phyloP scores from a whole-genome alignment of 139 green algal species.

The Diplosphaera chodatii region DNA sequence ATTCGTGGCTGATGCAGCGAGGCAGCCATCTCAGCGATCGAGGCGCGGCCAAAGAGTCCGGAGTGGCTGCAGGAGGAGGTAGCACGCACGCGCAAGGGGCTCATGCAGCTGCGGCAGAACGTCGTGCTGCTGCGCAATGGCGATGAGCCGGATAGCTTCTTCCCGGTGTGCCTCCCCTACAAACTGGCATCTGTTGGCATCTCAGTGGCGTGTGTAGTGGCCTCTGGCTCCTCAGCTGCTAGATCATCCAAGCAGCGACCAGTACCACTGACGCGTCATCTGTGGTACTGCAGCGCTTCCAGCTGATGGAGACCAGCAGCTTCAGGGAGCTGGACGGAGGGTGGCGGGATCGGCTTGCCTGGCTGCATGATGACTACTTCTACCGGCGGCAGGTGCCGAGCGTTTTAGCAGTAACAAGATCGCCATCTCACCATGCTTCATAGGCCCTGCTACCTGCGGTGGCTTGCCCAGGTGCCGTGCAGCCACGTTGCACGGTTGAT shows the following conservation, averaged over 20 bases:
- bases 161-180: slow-evolving; percentile 46
- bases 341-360: slow-evolving; percentile 49
- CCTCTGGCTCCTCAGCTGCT: too few species aligned
- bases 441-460: too few species aligned
- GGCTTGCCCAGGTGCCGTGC: too few species aligned
- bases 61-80: slow-evolving; percentile 52
- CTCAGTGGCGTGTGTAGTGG: too few species aligned
- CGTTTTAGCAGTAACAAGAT: too few species aligned
- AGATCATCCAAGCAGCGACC: too few species aligned
- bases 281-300: slow-evolving; percentile 65
- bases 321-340: slow-evolving; percentile 66
- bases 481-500: too few species aligned
- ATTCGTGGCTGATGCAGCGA: too few species aligned
- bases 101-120: slow-evolving; percentile 79
- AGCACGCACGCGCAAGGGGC: slow-evolving; percentile 36
- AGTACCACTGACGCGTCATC: too few species aligned
- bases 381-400: slow-evolving; percentile 50
- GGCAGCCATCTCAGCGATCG: slow-evolving; percentile 33
- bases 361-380: slow-evolving; percentile 88
- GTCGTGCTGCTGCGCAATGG: slow-evolving; percentile 76
- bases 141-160: slow-evolving; percentile 55
- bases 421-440: too few species aligned
- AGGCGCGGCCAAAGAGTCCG: slow-evolving; percentile 43
- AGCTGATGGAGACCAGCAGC: slow-evolving; percentile 59
- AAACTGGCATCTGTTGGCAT: too few species aligned